Base-by-base conservation (phyloP, 768 basidiomycete species). In the Holtermanniella nyarrowii region DNA sequence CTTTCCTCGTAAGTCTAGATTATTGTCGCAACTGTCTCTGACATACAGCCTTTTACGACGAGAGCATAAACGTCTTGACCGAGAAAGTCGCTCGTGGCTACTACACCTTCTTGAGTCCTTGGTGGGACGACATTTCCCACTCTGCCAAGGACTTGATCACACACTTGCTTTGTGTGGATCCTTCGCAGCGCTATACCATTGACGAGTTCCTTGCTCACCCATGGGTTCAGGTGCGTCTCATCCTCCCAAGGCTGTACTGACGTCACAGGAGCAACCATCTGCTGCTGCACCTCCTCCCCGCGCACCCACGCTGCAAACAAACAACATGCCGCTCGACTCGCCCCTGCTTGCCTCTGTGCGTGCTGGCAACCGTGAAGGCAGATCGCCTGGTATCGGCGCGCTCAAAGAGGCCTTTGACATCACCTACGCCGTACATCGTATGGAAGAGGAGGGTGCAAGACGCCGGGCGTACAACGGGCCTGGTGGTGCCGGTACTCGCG, bases 341-440 rank as follows among this genome's bases (percentile, higher is more conserved):
- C 95, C 95, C 0, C 77, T 99, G 0, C 78, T 99, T 39, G 81
- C 82, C 1, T 82, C 85, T 18, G 82, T 82, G 1, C 82, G 83
- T 42, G 84, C 84, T 52, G 82, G 84, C 12, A 72, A 73, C 54
- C 77, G 77, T 24, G 85, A 86, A 56, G 85, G 83, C 4, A 83
- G 88, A 40, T 96, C 93, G 46, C 95, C 95, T 2, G 91, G 95
- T 21, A 68, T 97, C 23, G 85, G 88, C 0, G 82, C 85, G 0
- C 81, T 99, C 70, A 97, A 95, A 66, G 95, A 97, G 69, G 91
- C 95, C 3, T 97, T 99, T 72, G 95, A 99, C 70, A 84, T 99
- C 65, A 93, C 95, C 1, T 96, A 96, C 71, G 93, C 95, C 3
- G 95, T 99, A 0, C 95, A 99, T 72, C 83, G 93, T 16, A 97